Conservation (phyloP, 352 stramenopile genomes). For the Phytophthora capsici region DNA sequence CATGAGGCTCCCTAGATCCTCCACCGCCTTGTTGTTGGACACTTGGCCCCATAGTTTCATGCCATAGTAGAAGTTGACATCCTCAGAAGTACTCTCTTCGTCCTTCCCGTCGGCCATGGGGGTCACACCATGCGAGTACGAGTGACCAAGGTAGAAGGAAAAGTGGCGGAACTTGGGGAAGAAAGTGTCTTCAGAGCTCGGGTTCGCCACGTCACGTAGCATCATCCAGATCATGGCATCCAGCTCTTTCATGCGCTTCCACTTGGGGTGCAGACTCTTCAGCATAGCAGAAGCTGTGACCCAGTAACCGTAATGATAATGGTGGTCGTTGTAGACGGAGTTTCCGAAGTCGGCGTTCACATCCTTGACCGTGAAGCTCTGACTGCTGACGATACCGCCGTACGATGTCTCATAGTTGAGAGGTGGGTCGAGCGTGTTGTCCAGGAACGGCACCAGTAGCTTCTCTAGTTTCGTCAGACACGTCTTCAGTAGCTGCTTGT, state of each 20-base stretch:
- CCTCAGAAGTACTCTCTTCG: conserved; percentile 72
- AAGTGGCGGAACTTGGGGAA: conserved; percentile 81
- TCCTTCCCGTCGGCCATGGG: conserved; percentile 70
- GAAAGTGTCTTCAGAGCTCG: conserved; percentile 50
- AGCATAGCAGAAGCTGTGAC: conserved; percentile 64
- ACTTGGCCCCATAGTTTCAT: conserved; percentile 77
- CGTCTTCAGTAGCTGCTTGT: conserved; percentile 48
- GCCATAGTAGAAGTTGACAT: conserved; percentile 82
- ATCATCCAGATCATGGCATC: conserved; percentile 66
- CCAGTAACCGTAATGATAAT: conserved; percentile 87
- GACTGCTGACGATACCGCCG: conserved; percentile 52
- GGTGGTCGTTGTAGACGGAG: conserved; percentile 82
- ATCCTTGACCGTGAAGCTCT: conserved; percentile 51
- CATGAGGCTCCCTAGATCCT: conserved; percentile 75
- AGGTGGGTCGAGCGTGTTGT: conserved; percentile 49
- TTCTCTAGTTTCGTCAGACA: conserved; percentile 64
- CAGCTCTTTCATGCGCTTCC: conserved; percentile 54
- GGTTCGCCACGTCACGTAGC: conserved; percentile 76
- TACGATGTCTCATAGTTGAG: conserved; percentile 74
- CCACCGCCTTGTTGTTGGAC: conserved; percentile 54
- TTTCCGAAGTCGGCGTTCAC: conserved; percentile 76
- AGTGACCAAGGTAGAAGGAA: conserved; percentile 74
- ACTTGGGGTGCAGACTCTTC: conserved; percentile 61
- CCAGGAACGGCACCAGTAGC: conserved; percentile 60
- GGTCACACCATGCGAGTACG: conserved; percentile 70